Base-by-base conservation (phyloP, 768 basidiomycete genomes). In the Saitozyma sp. region DNA sequence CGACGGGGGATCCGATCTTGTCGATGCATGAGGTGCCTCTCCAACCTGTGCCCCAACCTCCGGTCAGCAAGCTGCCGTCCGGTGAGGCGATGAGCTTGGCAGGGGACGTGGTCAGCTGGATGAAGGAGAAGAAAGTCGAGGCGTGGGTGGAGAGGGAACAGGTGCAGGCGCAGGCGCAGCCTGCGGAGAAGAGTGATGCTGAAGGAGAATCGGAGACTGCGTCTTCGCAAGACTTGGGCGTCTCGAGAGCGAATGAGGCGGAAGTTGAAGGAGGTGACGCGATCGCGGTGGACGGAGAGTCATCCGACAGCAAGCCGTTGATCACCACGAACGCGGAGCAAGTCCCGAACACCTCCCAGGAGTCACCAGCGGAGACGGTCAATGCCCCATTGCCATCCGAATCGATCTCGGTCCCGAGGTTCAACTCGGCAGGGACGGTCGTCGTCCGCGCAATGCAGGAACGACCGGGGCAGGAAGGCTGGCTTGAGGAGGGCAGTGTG, bases 401-500 rank as follows among this genome's bases (percentile, higher is more conserved):
- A 6, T 46, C 45, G 45, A 3, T 1, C 19, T 38, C 58, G n/a
- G 38, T 46, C 54, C 70, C 68, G 17, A 62, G 57, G 48, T 73
- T 76, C 61, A 54, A 51, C 9, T 73, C 71, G 8, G 67, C 73
- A 7, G 76, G 76, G 6, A 77, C 74, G 13, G 64, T 77, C 29
- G 71, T 77, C 16, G 57, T 77, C 14, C 67, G 72, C 0, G 76
- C 76, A 8, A 75, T 74, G 70, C 73, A 74, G 39, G 59, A 57
- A 14, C 53, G 64, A 17, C 69, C 71, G 11, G 72, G 67, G 0
- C 58, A 64, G n/a, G 78, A 77, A 20, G 76, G 74, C 13, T 79
- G 78, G 46, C 83, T 98, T 48, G 94, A 97, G 78, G 88, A 86
- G 50, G 95, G 94, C 39, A 94, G 92, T 37, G 81, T 97, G 19